Conservation (phyloP, 1,139 yeast species). For the Yamadazyma epiphylla region DNA sequence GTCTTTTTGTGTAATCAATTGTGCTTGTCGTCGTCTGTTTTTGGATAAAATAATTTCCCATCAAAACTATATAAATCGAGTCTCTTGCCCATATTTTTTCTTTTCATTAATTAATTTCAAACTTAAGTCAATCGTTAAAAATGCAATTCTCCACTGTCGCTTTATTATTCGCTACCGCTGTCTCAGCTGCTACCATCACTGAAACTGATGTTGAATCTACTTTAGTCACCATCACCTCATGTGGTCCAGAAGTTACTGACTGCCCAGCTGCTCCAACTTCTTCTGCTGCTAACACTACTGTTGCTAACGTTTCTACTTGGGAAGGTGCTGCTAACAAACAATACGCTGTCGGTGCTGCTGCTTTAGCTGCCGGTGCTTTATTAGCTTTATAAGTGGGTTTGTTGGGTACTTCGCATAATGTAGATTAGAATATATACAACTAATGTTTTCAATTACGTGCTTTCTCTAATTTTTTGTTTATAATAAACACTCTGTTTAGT, state of each 20-base stretch:
- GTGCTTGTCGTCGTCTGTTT: no score
- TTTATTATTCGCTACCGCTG: conserved; percentile 39
- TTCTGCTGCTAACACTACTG: conserved; percentile 20
- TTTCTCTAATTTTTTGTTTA: not conserved
- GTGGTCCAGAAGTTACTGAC: conserved; percentile 38
- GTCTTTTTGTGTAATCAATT: no score
- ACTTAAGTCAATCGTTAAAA: conserved; percentile 21
- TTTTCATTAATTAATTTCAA: conserved; percentile 13
- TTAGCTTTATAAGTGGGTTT: conserved; percentile 42
- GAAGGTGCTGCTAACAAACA: conserved; percentile 35
- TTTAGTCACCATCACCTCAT: conserved; percentile 40
- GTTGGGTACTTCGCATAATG: conserved; percentile 12
- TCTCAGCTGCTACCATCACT: conserved; percentile 37
- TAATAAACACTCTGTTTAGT: not conserved
- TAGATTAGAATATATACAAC: conserved; percentile 10
- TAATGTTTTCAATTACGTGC: conserved; percentile 1
- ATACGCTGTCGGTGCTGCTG: conserved; percentile 46
- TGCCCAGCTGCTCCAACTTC: conserved; percentile 38
- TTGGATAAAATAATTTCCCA: no score
- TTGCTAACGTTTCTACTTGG: conserved; percentile 34
- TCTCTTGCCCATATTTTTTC: conserved; percentile 3
- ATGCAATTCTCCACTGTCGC: conserved; percentile 49
- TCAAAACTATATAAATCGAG: conserved; percentile 3
- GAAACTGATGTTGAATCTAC: conserved; percentile 27
- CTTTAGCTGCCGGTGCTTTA: conserved; percentile 51